Evolutionary conservation across 2,329 filamentous ascomycete species (phyloP).

Genomic region (Sporothrix protearum): DNA sequence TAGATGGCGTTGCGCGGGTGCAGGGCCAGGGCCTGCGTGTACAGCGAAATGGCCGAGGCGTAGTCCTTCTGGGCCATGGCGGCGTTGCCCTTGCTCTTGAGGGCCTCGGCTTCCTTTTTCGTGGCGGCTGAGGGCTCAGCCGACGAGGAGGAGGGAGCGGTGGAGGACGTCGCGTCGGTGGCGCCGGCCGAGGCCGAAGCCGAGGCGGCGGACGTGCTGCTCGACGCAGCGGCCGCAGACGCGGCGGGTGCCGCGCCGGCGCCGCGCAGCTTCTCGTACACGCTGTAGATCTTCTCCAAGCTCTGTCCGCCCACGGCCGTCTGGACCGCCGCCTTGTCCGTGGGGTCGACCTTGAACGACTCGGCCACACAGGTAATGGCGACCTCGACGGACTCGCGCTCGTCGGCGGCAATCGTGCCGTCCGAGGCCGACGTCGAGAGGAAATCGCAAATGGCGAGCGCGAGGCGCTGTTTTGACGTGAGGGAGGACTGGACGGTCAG

Average conservation of each 20-base stretch:
- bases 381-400: constrained; percentile 90
- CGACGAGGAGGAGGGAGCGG: too few relatives aligned
- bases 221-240: constrained; percentile 38
- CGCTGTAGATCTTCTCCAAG: constrained; percentile 85
- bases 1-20: constrained; percentile 89
- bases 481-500: constrained; percentile 36
- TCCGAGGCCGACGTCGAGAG: constrained; percentile 79
- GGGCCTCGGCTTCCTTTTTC: constrained; percentile 77
- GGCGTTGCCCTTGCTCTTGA: constrained; percentile 89
- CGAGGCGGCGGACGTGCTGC: constrained; percentile 38
- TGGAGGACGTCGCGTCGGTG: constrained; percentile 32
- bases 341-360: constrained; percentile 90
- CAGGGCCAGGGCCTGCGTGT: constrained; percentile 79
- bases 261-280: constrained; percentile 84
- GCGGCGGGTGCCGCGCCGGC: constrained; percentile 34
- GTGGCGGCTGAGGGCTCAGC: constrained; percentile 38
- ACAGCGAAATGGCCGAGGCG: constrained; percentile 72
- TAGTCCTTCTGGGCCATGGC: constrained; percentile 97
- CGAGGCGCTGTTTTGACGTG: constrained; percentile 74
- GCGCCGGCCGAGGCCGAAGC: constrained; percentile 39
- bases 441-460: constrained; percentile 96
- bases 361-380: constrained; percentile 92
- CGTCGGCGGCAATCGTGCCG: constrained; percentile 81
- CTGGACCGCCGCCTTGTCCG: constrained; percentile 66
- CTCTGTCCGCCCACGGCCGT: constrained; percentile 82